A percentile compares a stretch with the other conserved stretches of the same genome.
Evolutionary conservation across 768 basidiomycete species (phyloP).

Genomic region (Ephemerocybe angulata): DNA sequence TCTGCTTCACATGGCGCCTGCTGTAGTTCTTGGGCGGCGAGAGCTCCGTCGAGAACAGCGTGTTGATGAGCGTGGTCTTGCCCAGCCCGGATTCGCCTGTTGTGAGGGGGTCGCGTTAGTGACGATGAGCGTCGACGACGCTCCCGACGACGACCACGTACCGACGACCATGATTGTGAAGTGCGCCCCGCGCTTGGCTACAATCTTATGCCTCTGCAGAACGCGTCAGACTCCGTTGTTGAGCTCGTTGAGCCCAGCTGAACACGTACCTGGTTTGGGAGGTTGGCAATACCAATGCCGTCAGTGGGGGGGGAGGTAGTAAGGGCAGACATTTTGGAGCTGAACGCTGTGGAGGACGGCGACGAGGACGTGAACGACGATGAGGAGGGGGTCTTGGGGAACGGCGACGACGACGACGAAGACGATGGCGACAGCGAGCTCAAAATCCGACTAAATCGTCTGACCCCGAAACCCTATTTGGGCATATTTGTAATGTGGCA

Average conservation of each 20-base stretch:
- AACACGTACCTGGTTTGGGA: constrained; percentile 88
- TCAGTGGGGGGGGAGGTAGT: constrained; percentile 45
- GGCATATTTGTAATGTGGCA: constrained; percentile 21
- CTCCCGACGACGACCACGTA: constrained; percentile 33
- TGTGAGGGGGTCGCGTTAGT: not conserved
- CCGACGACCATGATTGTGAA: constrained; percentile 99
- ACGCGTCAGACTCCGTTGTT: constrained; percentile 23
- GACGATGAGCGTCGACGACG: not conserved
- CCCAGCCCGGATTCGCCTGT: constrained; percentile 95
- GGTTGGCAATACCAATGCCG: constrained; percentile 92
- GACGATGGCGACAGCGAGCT: constrained; percentile 17
- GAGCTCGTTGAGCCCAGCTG: not conserved
- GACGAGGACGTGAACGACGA: constrained; percentile 24
- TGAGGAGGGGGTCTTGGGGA: constrained; percentile 20
- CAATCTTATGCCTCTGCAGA: constrained; percentile 93
- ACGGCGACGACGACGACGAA: constrained; percentile 20
- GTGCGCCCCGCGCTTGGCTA: constrained; percentile 94
- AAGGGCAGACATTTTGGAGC: constrained; percentile 40
- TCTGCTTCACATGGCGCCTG: constrained; percentile 87
- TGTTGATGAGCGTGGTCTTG: constrained; percentile 98
- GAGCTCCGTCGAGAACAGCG: constrained; percentile 96
- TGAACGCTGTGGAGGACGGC: constrained; percentile 19
- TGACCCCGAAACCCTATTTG: constrained; percentile 30
- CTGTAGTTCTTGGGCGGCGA: constrained; percentile 88
- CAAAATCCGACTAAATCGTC: constrained; percentile 32